phyloP scores from a whole-genome alignment of 192 early-diverging fungal species.

The Paraglomus brasilianum region DNA sequence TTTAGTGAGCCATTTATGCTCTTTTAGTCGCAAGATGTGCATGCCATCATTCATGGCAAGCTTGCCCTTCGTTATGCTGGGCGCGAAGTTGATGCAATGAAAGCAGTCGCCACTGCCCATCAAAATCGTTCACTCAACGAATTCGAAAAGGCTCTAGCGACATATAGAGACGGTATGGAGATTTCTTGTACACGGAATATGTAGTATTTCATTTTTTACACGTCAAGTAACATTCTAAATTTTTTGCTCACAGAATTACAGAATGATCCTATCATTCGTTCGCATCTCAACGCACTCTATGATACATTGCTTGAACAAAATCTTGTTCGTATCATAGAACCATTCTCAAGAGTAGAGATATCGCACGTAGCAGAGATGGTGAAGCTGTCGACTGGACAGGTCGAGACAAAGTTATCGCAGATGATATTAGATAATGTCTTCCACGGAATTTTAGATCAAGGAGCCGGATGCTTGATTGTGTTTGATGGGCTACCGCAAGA shows the following conservation, averaged over 20 bases:
- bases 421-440: conserved; percentile 99
- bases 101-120: conserved; percentile 90
- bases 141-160: conserved; percentile 88
- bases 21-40: conserved; percentile 87
- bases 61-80: conserved; percentile 87
- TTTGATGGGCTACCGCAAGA: conserved; percentile 89
- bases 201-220: background rate
- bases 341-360: conserved; percentile 97
- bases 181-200: background rate
- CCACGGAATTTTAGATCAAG: conserved; percentile 95
- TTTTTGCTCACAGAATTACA: conserved; percentile 61
- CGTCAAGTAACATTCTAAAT: conserved; percentile 4
- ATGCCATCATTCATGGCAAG: conserved; percentile 88
- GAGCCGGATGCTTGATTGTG: conserved; percentile 90
- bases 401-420: conserved; percentile 96
- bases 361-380: conserved; percentile 91
- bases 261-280: conserved; percentile 92
- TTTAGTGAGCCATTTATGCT: background rate
- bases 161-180: conserved; percentile 73
- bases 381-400: conserved; percentile 87
- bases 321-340: conserved; percentile 95
- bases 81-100: conserved; percentile 90
- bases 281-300: conserved; percentile 89
- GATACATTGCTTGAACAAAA: conserved; percentile 98
- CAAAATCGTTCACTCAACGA: conserved; percentile 96